phyloP scores from a whole-genome alignment of 257 asterid species.

The Fraxinus americana region DNA sequence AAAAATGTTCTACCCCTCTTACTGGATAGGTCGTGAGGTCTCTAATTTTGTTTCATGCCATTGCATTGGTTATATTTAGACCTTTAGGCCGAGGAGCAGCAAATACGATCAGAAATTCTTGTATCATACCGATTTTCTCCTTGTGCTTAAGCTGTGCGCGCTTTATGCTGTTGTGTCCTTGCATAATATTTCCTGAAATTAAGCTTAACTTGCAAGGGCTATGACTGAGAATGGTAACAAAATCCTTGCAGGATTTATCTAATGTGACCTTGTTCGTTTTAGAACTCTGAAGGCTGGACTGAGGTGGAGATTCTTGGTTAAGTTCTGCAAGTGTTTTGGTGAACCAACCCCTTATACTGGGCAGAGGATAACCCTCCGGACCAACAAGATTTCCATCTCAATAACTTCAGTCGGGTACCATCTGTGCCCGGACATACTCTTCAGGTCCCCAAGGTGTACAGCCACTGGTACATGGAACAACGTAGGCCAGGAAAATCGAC shows the following conservation, averaged over 20 bases:
- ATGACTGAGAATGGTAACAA: slow-evolving; percentile 43
- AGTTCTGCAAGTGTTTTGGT: slow-evolving; percentile 65
- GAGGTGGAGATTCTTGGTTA: neutral
- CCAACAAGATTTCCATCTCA: slow-evolving; percentile 62
- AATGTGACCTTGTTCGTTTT: neutral
- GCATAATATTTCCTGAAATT: slow-evolving; percentile 39
- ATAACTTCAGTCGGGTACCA: slow-evolving; percentile 44
- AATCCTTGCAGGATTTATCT: slow-evolving; percentile 46
- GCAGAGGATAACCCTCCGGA: slow-evolving; percentile 61
- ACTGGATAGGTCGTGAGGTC: too few species aligned
- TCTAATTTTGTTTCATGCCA: too few species aligned
- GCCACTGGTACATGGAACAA: neutral
- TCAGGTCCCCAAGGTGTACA: neutral
- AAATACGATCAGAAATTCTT: too few species aligned
- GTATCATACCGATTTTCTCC: too few species aligned
- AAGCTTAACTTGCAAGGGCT: slow-evolving; percentile 62
- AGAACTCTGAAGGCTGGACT: neutral
- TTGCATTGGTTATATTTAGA: too few species aligned
- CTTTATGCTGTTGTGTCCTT: too few species aligned
- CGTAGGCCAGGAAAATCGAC: neutral
- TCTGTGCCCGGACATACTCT: neutral
- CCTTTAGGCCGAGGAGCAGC: too few species aligned
- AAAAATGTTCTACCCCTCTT: neutral
- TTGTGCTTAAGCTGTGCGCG: too few species aligned
- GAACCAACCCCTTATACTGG: slow-evolving; percentile 82